phyloP scores from a whole-genome alignment of 306 rosid species.

The Mimosa pudica region DNA sequence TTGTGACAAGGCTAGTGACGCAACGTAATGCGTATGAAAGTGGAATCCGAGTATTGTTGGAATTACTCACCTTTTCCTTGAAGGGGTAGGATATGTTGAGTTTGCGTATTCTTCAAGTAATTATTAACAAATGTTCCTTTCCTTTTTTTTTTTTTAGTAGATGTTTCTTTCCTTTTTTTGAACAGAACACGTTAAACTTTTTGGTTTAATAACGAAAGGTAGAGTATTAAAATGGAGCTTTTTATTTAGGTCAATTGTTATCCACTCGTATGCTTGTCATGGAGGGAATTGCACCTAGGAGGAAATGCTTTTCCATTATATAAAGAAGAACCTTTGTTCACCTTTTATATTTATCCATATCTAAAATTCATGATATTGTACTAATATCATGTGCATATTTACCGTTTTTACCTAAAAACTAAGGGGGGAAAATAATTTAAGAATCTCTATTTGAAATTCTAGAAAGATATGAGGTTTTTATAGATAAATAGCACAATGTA shows the following conservation, averaged over 20 bases:
- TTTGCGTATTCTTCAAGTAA: constrained; percentile 10
- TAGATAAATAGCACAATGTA: too few species aligned
- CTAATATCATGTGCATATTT: background rate
- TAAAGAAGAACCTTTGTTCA: background rate
- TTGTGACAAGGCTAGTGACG: constrained; percentile 15
- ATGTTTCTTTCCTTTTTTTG: background rate
- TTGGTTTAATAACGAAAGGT: background rate
- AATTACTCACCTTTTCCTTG: background rate
- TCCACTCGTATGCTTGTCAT: background rate
- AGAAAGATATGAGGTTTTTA: background rate
- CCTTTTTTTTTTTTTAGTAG: background rate
- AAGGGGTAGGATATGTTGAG: background rate
- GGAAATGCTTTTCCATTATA: background rate
- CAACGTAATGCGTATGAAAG: background rate
- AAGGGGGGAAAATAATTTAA: background rate
- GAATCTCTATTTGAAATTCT: too few species aligned
- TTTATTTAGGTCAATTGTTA: background rate
- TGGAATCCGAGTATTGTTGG: background rate
- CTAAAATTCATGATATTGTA: background rate
- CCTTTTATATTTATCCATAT: background rate
- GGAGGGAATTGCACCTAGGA: background rate
- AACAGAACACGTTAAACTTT: background rate
- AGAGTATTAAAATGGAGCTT: background rate
- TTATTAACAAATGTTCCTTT: background rate
- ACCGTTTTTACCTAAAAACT: too few species aligned